phyloP scores from a whole-genome alignment of 768 basidiomycete genomes.

The Dioszegia hungarica region DNA sequence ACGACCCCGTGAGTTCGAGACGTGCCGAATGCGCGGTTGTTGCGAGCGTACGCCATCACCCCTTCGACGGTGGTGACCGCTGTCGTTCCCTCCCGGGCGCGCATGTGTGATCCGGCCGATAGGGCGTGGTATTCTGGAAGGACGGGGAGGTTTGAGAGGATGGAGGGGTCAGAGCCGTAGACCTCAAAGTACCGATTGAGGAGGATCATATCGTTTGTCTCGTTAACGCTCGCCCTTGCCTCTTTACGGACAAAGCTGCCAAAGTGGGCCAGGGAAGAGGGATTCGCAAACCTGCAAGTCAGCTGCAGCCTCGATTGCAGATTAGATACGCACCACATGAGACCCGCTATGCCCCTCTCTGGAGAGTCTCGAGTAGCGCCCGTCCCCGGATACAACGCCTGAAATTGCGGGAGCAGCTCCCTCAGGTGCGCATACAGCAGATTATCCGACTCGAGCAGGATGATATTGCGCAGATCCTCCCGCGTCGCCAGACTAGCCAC shows the following conservation, averaged over 20 bases:
- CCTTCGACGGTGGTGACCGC: background rate
- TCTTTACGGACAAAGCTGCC: background rate
- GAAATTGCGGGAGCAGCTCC: background rate
- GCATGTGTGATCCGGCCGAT: background rate
- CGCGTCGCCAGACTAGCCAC: background rate
- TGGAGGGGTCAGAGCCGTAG: background rate
- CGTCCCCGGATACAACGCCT: background rate
- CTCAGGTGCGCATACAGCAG: background rate
- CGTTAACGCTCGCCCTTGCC: background rate
- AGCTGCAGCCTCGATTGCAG: background rate
- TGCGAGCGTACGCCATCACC: background rate
- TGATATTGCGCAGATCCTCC: background rate
- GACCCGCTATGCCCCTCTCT: background rate
- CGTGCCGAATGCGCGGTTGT: background rate
- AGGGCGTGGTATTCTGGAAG: background rate
- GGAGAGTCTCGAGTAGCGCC: background rate
- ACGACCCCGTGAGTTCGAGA: too few species aligned
- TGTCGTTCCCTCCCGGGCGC: too few species aligned
- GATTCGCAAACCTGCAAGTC: background rate
- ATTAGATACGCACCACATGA: background rate
- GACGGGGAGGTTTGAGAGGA: background rate
- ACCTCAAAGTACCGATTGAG: background rate
- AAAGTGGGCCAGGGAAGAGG: background rate
- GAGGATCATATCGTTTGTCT: background rate
- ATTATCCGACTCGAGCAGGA: background rate